phyloP scores from a whole-genome alignment of 2,329 filamentous ascomycete genomes.

The Phoma sp. region DNA sequence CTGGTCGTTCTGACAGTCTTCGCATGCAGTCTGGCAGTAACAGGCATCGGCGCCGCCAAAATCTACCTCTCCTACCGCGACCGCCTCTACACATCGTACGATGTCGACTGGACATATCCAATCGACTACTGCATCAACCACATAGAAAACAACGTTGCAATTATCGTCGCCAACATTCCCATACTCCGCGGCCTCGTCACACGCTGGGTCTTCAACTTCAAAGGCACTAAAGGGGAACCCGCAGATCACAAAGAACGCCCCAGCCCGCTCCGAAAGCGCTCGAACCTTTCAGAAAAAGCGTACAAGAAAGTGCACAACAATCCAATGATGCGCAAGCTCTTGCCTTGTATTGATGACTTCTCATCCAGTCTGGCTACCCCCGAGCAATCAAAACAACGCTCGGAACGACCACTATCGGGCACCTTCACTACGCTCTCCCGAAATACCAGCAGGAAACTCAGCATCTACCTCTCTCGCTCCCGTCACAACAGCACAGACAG shows the following conservation, averaged over 20 bases:
- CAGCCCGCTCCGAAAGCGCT: slow-evolving; percentile 40
- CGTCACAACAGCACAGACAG: slow-evolving; percentile 39
- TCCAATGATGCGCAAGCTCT: slow-evolving; percentile 39
- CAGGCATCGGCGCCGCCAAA: slow-evolving; percentile 50
- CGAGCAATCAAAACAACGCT: slow-evolving; percentile 8
- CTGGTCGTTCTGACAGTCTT: slow-evolving; percentile 51
- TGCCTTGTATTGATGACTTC: slow-evolving; percentile 48
- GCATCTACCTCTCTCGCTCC: slow-evolving; percentile 36
- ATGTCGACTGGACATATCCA: slow-evolving; percentile 52
- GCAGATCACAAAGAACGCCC: slow-evolving; percentile 41
- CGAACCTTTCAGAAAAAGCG: slow-evolving; percentile 37
- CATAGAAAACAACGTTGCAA: slow-evolving; percentile 52
- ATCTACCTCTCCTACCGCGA: slow-evolving; percentile 52
- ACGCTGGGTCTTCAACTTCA: slow-evolving; percentile 51
- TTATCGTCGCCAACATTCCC: slow-evolving; percentile 52
- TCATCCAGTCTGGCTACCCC: slow-evolving; percentile 42
- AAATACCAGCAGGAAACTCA: slow-evolving; percentile 27
- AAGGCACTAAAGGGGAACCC: slow-evolving; percentile 39
- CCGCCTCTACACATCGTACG: slow-evolving; percentile 46
- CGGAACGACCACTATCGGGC: slow-evolving; percentile 9
- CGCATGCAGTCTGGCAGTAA: slow-evolving; percentile 51
- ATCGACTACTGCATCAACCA: slow-evolving; percentile 53
- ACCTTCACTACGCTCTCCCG: slow-evolving; percentile 2
- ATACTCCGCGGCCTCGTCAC: slow-evolving; percentile 52
- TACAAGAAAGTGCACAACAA: slow-evolving; percentile 27